These are phyloP conservation scores for Musa beccarii DNA, from an alignment of 176 grass and related monocot species.

Conservation along the genomic window DNA sequence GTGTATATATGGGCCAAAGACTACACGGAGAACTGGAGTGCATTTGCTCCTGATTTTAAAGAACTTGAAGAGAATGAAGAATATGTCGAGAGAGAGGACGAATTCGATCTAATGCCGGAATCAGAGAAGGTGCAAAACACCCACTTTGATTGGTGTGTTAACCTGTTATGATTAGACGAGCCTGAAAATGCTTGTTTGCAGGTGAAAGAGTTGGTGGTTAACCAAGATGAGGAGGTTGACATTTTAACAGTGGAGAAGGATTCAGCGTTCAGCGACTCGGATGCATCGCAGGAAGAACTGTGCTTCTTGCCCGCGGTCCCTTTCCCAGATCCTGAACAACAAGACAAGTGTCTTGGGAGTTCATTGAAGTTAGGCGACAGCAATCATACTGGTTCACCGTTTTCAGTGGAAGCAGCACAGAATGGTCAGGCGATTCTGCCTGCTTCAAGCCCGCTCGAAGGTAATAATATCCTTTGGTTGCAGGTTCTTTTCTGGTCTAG, in stretches of 20 bases:
- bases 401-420: slow-evolving; percentile 64
- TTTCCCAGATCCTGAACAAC: slow-evolving; percentile 70
- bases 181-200: slow-evolving; percentile 26
- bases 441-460: slow-evolving; percentile 65
- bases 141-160: slow-evolving; percentile 13
- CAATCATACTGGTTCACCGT: slow-evolving; percentile 80
- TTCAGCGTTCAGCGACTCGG: slow-evolving; percentile 48
- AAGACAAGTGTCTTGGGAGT: slow-evolving; percentile 78
- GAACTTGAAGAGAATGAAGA: slow-evolving; percentile 98
- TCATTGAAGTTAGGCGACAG: slow-evolving; percentile 85
- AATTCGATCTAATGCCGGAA: slow-evolving; percentile 78
- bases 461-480: slow-evolving; percentile 25
- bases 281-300: slow-evolving; percentile 51
- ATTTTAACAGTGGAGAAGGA: slow-evolving; percentile 58
- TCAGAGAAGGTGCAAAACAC: slow-evolving; percentile 46
- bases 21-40: slow-evolving; percentile 59
- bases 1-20: slow-evolving; percentile 19
- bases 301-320: slow-evolving; percentile 62
- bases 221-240: slow-evolving; percentile 74
- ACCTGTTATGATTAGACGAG: not conserved
- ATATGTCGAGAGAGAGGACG: slow-evolving; percentile 85
- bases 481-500: not conserved
- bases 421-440: slow-evolving; percentile 60
- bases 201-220: slow-evolving; percentile 61
- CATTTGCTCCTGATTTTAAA: slow-evolving; percentile 95